A percentile compares a stretch with the other conserved stretches of the same genome.
These are phyloP conservation scores for Cystobasidiaceae sp. DNA, from an alignment of 1,284 basidiomycete genomes.

Conservation along the genomic window DNA sequence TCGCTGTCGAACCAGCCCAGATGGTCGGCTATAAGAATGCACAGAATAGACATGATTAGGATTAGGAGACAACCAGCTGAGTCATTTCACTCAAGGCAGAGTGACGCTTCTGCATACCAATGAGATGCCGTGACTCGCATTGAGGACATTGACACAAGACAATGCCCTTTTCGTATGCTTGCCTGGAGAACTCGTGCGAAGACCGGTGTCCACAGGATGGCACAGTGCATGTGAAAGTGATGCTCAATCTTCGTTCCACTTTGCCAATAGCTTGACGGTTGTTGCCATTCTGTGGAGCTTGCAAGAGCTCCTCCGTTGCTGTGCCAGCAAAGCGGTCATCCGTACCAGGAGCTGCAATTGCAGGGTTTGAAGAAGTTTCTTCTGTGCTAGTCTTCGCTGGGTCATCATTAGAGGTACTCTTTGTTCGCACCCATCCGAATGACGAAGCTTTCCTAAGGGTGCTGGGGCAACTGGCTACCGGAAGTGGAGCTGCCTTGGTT, in stretches of 20 bases:
- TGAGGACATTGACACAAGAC: slow-evolving; percentile 87
- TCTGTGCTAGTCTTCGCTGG: not conserved
- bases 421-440: no score
- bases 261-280: slow-evolving; percentile 36
- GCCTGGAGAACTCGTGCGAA: slow-evolving; percentile 79
- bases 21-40: slow-evolving; percentile 81
- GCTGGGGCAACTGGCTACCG: no score
- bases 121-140: slow-evolving; percentile 73
- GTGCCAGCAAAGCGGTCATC: slow-evolving; percentile 25
- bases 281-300: slow-evolving; percentile 13
- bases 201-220: slow-evolving; percentile 57
- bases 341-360: not conserved
- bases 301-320: slow-evolving; percentile 26
- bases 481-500: no score
- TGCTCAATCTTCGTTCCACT: slow-evolving; percentile 35
- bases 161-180: slow-evolving; percentile 79
- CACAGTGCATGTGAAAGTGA: slow-evolving; percentile 80
- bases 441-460: no score
- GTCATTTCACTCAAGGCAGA: not conserved
- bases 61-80: no score
- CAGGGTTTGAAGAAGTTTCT: not conserved
- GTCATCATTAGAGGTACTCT: not conserved
- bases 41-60: slow-evolving; percentile 48
- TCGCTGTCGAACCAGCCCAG: slow-evolving; percentile 82
- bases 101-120: slow-evolving; percentile 29